Evolutionary conservation across 2,329 filamentous ascomycete species (phyloP).

Genomic region (Basipetospora chlamydospora): DNA sequence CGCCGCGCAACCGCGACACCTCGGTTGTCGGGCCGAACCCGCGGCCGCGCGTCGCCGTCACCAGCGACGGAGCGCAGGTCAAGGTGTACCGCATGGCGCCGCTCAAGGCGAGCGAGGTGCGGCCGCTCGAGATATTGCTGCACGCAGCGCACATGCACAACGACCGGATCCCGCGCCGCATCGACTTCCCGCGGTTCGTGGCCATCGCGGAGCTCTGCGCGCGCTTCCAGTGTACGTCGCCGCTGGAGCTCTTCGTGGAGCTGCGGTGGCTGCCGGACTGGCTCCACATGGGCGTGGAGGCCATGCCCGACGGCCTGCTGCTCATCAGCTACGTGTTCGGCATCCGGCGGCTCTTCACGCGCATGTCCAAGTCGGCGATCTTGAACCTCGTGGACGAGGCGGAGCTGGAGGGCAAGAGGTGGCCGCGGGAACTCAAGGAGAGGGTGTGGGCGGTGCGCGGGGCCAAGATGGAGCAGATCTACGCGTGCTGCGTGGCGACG

Average conservation of each 20-base stretch:
- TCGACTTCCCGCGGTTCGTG: conserved; percentile 34
- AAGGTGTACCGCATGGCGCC: conserved; percentile 39
- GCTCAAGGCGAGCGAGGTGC: conserved; percentile 25
- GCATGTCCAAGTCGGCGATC: conserved; percentile 33
- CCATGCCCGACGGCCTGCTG: conserved; percentile 33
- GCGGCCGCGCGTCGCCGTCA: conserved; percentile 8
- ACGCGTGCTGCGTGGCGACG: conserved; percentile 26
- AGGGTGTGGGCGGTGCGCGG: conserved; percentile 32
- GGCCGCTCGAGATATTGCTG: conserved; percentile 29
- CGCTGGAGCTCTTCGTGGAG: conserved; percentile 34
- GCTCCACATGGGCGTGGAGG: conserved; percentile 31
- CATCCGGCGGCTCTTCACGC: conserved; percentile 29
- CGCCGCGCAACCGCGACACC: conserved; percentile 6
- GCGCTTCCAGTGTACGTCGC: conserved; percentile 35
- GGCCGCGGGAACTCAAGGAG: conserved; percentile 31
- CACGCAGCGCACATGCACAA: conserved; percentile 37
- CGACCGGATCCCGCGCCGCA: conserved; percentile 27
- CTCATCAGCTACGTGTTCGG: conserved; percentile 40
- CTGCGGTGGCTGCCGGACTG: conserved; percentile 37
- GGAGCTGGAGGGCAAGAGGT: conserved; percentile 26
- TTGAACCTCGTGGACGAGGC: conserved; percentile 28
- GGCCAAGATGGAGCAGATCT: conserved; percentile 35
- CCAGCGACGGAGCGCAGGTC: conserved; percentile 26
- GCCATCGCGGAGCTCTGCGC: conserved; percentile 35
- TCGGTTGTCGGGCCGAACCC: conserved; percentile 1